Conservation (phyloP, 2,329 filamentous ascomycete species). For the Pseudovirgaria hyperparasitica region DNA sequence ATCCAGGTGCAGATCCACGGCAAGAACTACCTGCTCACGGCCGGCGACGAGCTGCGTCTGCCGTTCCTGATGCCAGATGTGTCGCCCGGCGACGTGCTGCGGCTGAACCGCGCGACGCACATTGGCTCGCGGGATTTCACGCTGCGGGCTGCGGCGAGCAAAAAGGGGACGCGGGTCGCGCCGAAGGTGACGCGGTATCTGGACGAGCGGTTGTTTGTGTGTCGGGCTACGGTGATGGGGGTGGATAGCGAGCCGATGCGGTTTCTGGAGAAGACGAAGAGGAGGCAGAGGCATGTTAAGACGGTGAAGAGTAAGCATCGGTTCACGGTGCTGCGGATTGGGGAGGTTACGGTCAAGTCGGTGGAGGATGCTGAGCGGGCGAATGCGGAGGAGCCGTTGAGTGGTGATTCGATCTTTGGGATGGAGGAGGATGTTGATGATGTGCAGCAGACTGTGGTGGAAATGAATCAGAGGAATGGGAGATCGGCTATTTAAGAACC, state of each 20-base stretch:
- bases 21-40: constrained; percentile 64
- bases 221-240: constrained; percentile 72
- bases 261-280: constrained; percentile 46
- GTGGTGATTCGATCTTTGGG: too few species aligned
- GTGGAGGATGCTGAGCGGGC: constrained; percentile 39
- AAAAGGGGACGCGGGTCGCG: constrained; percentile 18
- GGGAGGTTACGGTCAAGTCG: constrained; percentile 59
- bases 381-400: constrained; percentile 7
- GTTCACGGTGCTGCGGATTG: constrained; percentile 76
- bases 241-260: constrained; percentile 57
- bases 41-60: constrained; percentile 35
- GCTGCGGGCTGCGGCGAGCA: constrained; percentile 43
- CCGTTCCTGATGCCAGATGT: constrained; percentile 38
- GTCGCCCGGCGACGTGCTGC: constrained; percentile 67
- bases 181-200: constrained; percentile 43
- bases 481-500: too few species aligned
- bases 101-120: constrained; percentile 71
- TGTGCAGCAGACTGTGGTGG: too few species aligned
- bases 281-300: constrained; percentile 53
- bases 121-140: constrained; percentile 86
- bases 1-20: constrained; percentile 69
- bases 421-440: too few species aligned
- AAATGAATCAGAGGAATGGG: too few species aligned
- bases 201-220: constrained; percentile 74
- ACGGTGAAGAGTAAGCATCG: constrained; percentile 79